A percentile compares a stretch with the other conserved stretches of the same genome.
Conservation (phyloP, 164 flowering plant genomes). For the Nymphaea thermarum region DNA sequence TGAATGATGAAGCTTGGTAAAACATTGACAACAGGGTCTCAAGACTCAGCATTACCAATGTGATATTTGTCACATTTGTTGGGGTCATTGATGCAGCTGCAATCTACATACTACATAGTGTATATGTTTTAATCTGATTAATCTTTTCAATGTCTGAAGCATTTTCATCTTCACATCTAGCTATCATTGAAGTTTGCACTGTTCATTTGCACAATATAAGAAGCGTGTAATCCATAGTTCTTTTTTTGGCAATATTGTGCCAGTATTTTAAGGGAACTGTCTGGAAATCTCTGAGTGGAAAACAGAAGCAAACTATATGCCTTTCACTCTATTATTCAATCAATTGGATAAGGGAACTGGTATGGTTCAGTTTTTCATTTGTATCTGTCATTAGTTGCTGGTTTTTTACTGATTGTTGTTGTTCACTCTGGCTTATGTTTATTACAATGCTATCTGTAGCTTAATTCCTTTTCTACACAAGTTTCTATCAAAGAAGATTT, state of each 20-base stretch:
- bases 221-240: neutral
- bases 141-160: neutral
- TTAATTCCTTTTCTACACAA: slow-evolving; percentile 80
- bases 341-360: slow-evolving; percentile 85
- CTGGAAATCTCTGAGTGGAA: slow-evolving; percentile 42
- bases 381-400: neutral
- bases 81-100: neutral
- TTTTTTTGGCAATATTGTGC: neutral
- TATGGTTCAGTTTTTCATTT: slow-evolving; percentile 15
- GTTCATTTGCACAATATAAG: no score
- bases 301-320: slow-evolving; percentile 51
- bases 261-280: slow-evolving; percentile 44
- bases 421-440: neutral
- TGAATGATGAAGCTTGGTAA: no score
- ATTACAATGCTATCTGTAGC: slow-evolving; percentile 25
- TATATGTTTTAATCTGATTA: neutral
- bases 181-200: neutral
- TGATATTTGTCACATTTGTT: no score
- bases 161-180: neutral
- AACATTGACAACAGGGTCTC: no score
- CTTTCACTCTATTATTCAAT: slow-evolving; percentile 64
- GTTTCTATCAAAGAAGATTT: slow-evolving; percentile 35
- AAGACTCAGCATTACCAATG: no score
- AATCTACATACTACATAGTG: neutral
- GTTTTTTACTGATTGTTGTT: neutral